A percentile compares a stretch with the other conserved stretches of the same genome.
Conservation (phyloP, 2,329 filamentous ascomycete species). For the Cadophora sp. region DNA sequence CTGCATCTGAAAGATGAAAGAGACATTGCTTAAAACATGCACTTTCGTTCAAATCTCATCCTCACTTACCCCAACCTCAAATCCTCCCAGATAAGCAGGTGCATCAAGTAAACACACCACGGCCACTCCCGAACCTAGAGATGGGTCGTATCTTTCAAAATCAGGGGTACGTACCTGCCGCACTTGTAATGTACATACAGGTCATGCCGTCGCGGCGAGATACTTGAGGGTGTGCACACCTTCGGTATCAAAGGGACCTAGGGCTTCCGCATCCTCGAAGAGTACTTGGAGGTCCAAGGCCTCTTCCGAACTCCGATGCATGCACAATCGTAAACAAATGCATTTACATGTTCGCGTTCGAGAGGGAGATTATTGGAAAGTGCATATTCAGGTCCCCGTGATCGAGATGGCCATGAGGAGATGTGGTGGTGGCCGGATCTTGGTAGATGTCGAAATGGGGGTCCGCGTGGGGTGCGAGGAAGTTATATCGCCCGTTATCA, state of each 20-base stretch:
- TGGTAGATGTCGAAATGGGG: not conserved
- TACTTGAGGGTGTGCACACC: not conserved
- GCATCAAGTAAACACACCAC: not conserved
- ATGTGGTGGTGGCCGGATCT: not conserved
- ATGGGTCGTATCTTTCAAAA: not conserved
- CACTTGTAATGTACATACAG: not conserved
- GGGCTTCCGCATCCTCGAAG: not conserved
- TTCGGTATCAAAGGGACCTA: not conserved
- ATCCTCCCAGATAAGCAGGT: not conserved
- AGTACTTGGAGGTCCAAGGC: not conserved
- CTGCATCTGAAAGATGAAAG: too few relatives aligned
- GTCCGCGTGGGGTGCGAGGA: not conserved
- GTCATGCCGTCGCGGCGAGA: not conserved
- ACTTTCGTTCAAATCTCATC: not conserved
- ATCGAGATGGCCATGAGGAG: not conserved
- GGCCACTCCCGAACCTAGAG: not conserved
- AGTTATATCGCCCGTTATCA: not conserved
- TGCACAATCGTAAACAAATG: not conserved
- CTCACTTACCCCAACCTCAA: not conserved
- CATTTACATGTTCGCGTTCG: not conserved
- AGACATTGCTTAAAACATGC: not conserved
- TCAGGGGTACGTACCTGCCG: not conserved
- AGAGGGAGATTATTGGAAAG: not conserved
- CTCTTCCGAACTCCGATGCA: not conserved
- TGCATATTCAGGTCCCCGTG: not conserved